Evolutionary conservation across 805 yeast genomes (phyloP).

Genomic region (Metschnikowia santaceciliae): DNA sequence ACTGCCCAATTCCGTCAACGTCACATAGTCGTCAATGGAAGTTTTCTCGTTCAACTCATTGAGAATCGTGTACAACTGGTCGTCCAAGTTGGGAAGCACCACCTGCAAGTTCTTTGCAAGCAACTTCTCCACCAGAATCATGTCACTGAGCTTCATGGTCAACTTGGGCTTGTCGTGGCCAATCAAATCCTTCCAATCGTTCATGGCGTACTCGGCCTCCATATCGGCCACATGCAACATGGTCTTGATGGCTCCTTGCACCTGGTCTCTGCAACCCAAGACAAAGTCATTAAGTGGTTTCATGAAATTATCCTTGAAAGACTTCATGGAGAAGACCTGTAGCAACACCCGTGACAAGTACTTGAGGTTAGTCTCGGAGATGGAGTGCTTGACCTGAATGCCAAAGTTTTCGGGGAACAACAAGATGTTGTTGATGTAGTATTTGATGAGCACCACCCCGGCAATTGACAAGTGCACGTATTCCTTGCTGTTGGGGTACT

Average conservation of each 20-base stretch:
- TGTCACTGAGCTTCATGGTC: constrained; percentile 42
- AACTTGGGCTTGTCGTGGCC: constrained; percentile 45
- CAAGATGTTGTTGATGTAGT: constrained; percentile 45
- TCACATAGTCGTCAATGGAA: constrained; percentile 39
- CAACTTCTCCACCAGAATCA: constrained; percentile 43
- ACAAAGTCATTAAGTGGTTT: constrained; percentile 80
- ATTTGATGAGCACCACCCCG: constrained; percentile 59
- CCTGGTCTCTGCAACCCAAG: constrained; percentile 44
- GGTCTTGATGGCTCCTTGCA: constrained; percentile 41
- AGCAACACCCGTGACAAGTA: constrained; percentile 55
- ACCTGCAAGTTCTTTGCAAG: constrained; percentile 40
- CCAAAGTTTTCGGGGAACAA: constrained; percentile 57
- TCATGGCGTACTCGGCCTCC: constrained; percentile 57
- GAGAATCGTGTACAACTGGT: constrained; percentile 46
- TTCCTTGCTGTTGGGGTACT: constrained; percentile 57
- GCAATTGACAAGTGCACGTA: constrained; percentile 60
- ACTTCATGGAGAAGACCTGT: constrained; percentile 65
- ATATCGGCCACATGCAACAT: constrained; percentile 53
- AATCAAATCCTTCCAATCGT: constrained; percentile 64
- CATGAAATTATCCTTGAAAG: constrained; percentile 66
- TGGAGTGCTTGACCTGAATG: constrained; percentile 32
- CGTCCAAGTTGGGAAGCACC: constrained; percentile 50
- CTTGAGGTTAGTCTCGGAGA: constrained; percentile 46
- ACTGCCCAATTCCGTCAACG: constrained; percentile 49
- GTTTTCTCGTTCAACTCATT: constrained; percentile 39